phyloP scores from a whole-genome alignment of 2,329 filamentous ascomycete genomes.

The Neophaeococcomyces mojaviensis region DNA sequence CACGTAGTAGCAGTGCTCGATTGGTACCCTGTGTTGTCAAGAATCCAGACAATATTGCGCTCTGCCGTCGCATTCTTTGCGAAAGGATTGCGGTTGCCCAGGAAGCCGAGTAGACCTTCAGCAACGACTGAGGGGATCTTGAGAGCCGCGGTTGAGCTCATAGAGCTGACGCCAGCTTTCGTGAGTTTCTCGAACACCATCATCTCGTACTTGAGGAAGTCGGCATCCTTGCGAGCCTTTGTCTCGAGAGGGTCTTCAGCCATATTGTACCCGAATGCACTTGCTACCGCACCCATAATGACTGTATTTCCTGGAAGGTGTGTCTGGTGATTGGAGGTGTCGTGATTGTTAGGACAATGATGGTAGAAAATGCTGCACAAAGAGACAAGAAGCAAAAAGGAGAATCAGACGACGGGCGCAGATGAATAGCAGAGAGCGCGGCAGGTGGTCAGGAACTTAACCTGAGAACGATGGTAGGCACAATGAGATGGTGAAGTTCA shows the following conservation, averaged over 20 bases:
- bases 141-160: neutral
- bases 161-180: slow-evolving; percentile 18
- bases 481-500: too few relatives aligned
- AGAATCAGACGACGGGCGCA: neutral
- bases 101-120: slow-evolving; percentile 18
- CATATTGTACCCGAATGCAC: neutral
- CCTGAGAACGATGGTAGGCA: neutral
- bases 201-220: slow-evolving; percentile 22
- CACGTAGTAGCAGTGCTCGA: slow-evolving; percentile 42
- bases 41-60: slow-evolving; percentile 73
- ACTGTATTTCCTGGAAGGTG: neutral
- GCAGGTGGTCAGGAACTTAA: neutral
- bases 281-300: neutral
- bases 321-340: neutral
- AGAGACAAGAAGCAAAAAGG: neutral
- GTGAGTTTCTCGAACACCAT: slow-evolving; percentile 21
- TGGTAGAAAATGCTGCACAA: neutral
- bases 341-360: neutral
- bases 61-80: slow-evolving; percentile 52
- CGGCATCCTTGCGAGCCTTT: slow-evolving; percentile 21
- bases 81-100: slow-evolving; percentile 47
- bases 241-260: slow-evolving; percentile 22
- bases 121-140: neutral
- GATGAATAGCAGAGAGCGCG: neutral
- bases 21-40: slow-evolving; percentile 81